Conservation (phyloP, 2,329 filamentous ascomycete genomes). For the Chalara sp. region DNA sequence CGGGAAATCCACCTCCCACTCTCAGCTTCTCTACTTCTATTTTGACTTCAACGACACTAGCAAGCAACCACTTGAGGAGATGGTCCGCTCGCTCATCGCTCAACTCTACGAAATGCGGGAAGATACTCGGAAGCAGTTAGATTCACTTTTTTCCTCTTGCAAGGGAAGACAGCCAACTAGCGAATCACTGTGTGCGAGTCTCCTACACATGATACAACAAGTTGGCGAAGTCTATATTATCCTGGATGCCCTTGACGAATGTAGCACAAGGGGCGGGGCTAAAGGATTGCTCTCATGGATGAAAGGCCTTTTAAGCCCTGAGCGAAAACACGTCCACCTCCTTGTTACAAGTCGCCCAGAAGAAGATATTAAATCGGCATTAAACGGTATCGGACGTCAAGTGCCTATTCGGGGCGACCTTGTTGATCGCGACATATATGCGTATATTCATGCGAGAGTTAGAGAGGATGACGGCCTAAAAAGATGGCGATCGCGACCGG, state of each 20-base stretch:
- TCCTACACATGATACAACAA: slow-evolving; percentile 22
- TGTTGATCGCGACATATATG: slow-evolving; percentile 20
- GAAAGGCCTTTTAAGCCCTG: neutral
- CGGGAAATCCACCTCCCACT: too few relatives aligned
- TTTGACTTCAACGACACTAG: slow-evolving; percentile 32
- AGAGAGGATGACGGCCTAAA: slow-evolving; percentile 12
- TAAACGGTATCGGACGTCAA: slow-evolving; percentile 14
- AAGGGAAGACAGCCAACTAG: slow-evolving; percentile 21
- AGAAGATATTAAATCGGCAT: slow-evolving; percentile 16
- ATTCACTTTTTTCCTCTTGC: slow-evolving; percentile 22
- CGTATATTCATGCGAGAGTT: slow-evolving; percentile 19
- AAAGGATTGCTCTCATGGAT: slow-evolving; percentile 1
- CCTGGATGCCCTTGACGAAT: slow-evolving; percentile 28
- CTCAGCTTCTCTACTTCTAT: slow-evolving; percentile 28
- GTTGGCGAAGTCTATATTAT: slow-evolving; percentile 20
- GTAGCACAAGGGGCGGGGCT: slow-evolving; percentile 3
- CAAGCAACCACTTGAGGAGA: slow-evolving; percentile 29
- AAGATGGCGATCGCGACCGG: slow-evolving; percentile 16
- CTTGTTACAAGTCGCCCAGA: slow-evolving; percentile 20
- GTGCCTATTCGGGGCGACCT: slow-evolving; percentile 17
- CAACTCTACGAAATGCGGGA: slow-evolving; percentile 25
- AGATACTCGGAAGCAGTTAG: slow-evolving; percentile 14
- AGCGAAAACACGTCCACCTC: slow-evolving; percentile 2
- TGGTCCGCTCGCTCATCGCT: slow-evolving; percentile 30
- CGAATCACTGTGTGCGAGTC: slow-evolving; percentile 16